phyloP scores from a whole-genome alignment of 2,329 filamentous ascomycete genomes.

The Didymella keratinophila region DNA sequence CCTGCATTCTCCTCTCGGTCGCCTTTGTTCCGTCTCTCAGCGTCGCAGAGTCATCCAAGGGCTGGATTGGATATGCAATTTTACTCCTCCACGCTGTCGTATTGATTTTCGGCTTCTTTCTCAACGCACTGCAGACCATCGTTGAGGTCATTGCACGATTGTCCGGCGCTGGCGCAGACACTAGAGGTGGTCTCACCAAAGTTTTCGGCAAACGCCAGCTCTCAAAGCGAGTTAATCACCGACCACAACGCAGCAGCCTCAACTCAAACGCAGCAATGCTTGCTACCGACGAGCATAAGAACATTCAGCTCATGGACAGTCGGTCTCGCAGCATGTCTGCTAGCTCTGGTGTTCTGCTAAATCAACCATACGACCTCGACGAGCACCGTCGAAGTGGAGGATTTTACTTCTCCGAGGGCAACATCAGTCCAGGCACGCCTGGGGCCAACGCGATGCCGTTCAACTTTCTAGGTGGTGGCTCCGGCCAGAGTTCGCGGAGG shows the following conservation, averaged over 20 bases:
- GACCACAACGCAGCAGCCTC: slow-evolving; percentile 78
- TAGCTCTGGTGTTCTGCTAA: slow-evolving; percentile 68
- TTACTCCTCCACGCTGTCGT: slow-evolving; percentile 85
- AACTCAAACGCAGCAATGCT: slow-evolving; percentile 85
- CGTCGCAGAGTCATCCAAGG: slow-evolving; percentile 79
- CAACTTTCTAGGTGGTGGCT: slow-evolving; percentile 68
- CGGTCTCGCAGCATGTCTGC: slow-evolving; percentile 67
- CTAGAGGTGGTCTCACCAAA: slow-evolving; percentile 82
- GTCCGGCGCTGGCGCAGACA: slow-evolving; percentile 80
- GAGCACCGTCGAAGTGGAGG: slow-evolving; percentile 59
- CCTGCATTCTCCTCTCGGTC: slow-evolving; percentile 63
- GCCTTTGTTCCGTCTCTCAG: slow-evolving; percentile 85
- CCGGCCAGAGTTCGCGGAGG: slow-evolving; percentile 53
- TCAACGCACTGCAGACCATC: slow-evolving; percentile 89
- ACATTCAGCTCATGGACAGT: slow-evolving; percentile 63
- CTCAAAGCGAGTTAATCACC: slow-evolving; percentile 73
- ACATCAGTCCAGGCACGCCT: slow-evolving; percentile 70
- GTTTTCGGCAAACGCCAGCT: slow-evolving; percentile 89
- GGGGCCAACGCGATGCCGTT: slow-evolving; percentile 74
- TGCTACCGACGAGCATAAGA: slow-evolving; percentile 70
- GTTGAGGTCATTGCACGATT: slow-evolving; percentile 86
- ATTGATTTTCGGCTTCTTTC: slow-evolving; percentile 87
- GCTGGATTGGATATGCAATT: slow-evolving; percentile 95
- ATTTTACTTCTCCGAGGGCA: slow-evolving; percentile 63
- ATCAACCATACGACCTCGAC: slow-evolving; percentile 54